Conservation (phyloP, 257 asterid species). For the Jacaranda copaia region DNA sequence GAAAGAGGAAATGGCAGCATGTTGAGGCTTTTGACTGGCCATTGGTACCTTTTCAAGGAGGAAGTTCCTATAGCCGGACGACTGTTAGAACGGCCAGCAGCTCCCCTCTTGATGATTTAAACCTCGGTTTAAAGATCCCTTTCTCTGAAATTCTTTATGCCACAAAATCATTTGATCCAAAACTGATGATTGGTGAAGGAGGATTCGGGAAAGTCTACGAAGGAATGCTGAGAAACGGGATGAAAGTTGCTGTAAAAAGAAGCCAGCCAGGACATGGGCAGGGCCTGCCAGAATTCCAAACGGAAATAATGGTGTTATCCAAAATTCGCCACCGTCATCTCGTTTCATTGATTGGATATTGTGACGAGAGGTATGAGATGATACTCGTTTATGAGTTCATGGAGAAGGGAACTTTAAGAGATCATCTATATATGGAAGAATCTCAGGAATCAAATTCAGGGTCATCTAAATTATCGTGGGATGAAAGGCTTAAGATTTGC, state of each 20-base stretch:
- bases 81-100: conserved; percentile 23
- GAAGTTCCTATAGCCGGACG: conserved; percentile 31
- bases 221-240: conserved; percentile 43
- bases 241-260: conserved; percentile 53
- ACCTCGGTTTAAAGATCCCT: conserved; percentile 45
- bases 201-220: conserved; percentile 59
- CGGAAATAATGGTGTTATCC: conserved; percentile 49
- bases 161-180: conserved; percentile 40
- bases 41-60: background rate
- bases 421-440: conserved; percentile 35
- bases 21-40: conserved; percentile 31
- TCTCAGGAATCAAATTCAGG: background rate
- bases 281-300: conserved; percentile 50
- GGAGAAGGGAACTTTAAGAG: conserved; percentile 42
- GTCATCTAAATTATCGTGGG: conserved; percentile 43
- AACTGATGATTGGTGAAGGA: conserved; percentile 47
- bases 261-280: conserved; percentile 48
- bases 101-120: conserved; percentile 30
- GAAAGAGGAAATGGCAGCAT: conserved; percentile 24
- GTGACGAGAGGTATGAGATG: conserved; percentile 44
- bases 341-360: conserved; percentile 52
- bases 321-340: conserved; percentile 46
- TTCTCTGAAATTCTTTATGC: conserved; percentile 42
- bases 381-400: conserved; percentile 44
- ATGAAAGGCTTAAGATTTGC: conserved; percentile 45